phyloP scores from a whole-genome alignment of 495 filamentous ascomycete species.

The Xylaria scruposa region DNA sequence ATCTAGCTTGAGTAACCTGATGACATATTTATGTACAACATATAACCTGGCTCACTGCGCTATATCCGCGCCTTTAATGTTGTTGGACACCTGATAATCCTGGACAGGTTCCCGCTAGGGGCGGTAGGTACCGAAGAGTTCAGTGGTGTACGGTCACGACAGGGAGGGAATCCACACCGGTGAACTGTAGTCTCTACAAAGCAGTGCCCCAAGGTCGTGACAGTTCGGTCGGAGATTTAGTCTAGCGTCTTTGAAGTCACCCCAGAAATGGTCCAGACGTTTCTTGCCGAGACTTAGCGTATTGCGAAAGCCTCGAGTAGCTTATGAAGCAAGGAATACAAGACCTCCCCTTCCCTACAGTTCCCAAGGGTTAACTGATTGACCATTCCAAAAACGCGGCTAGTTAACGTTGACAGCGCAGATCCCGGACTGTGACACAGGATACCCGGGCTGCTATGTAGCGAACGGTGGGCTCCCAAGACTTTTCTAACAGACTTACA shows the following conservation, averaged over 20 bases:
- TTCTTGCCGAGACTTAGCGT: slow-evolving; percentile 14
- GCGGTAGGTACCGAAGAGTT: slow-evolving; percentile 8
- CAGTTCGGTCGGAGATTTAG: slow-evolving; percentile 19
- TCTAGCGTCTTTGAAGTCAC: neutral
- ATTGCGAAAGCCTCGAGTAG: neutral
- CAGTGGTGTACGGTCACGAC: neutral
- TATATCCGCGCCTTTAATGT: neutral
- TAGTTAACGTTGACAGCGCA: slow-evolving; percentile 17
- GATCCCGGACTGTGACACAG: slow-evolving; percentile 12
- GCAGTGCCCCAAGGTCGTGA: slow-evolving; percentile 5
- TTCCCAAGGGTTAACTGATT: slow-evolving; percentile 4
- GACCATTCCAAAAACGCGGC: slow-evolving; percentile 20
- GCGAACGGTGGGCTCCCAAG: slow-evolving; percentile 14
- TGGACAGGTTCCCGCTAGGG: neutral
- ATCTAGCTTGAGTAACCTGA: neutral
- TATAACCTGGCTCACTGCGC: neutral
- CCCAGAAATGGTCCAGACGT: slow-evolving; percentile 7
- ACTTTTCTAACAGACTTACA: neutral
- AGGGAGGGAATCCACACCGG: slow-evolving; percentile 25
- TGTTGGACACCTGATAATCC: neutral
- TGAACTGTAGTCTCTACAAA: slow-evolving; percentile 10
- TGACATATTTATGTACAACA: neutral
- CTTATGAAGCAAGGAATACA: slow-evolving; percentile 11
- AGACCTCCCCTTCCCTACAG: slow-evolving; percentile 1
- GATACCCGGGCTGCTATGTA: neutral